A percentile compares a stretch with the other conserved stretches of the same genome.
Evolutionary conservation across 805 yeast genomes (phyloP).

Genomic region (Candida wancherniae): DNA sequence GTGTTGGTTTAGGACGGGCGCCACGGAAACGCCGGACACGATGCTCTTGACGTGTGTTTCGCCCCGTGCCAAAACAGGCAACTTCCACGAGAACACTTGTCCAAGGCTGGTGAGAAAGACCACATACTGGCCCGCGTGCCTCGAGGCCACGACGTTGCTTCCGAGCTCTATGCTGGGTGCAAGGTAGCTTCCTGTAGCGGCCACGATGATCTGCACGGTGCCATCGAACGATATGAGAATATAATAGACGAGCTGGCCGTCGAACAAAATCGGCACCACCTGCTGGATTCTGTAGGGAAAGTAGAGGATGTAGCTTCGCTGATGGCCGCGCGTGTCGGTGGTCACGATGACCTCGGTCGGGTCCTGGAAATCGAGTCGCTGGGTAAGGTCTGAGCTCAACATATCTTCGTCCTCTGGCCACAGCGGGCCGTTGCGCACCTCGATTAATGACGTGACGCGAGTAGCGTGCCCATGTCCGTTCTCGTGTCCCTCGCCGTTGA

Average conservation of each 20-base stretch:
- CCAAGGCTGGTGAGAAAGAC: slow-evolving; percentile 49
- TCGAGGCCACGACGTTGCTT: slow-evolving; percentile 35
- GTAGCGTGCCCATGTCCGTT: neutral
- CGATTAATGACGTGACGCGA: slow-evolving; percentile 28
- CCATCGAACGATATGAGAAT: slow-evolving; percentile 59
- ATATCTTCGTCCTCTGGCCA: slow-evolving; percentile 40
- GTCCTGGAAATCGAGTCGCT: slow-evolving; percentile 41
- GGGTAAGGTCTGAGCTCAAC: slow-evolving; percentile 29
- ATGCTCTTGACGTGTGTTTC: slow-evolving; percentile 23
- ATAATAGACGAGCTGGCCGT: slow-evolving; percentile 38
- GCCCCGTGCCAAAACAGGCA: slow-evolving; percentile 18
- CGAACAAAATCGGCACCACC: slow-evolving; percentile 35
- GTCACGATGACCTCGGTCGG: slow-evolving; percentile 44
- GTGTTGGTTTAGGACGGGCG: slow-evolving; percentile 45
- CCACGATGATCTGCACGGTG: slow-evolving; percentile 41
- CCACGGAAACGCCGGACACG: slow-evolving; percentile 44
- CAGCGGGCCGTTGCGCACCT: slow-evolving; percentile 38
- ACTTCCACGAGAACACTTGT: slow-evolving; percentile 46
- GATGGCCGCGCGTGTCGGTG: slow-evolving; percentile 30
- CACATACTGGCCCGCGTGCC: slow-evolving; percentile 29
- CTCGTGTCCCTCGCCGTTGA: no score
- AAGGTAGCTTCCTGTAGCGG: slow-evolving; percentile 41
- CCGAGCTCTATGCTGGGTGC: slow-evolving; percentile 53
- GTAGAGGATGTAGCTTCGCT: slow-evolving; percentile 32
- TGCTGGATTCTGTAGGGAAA: slow-evolving; percentile 48